Conservation (phyloP, 768 basidiomycete genomes). For the Tephrocybe sp. region DNA sequence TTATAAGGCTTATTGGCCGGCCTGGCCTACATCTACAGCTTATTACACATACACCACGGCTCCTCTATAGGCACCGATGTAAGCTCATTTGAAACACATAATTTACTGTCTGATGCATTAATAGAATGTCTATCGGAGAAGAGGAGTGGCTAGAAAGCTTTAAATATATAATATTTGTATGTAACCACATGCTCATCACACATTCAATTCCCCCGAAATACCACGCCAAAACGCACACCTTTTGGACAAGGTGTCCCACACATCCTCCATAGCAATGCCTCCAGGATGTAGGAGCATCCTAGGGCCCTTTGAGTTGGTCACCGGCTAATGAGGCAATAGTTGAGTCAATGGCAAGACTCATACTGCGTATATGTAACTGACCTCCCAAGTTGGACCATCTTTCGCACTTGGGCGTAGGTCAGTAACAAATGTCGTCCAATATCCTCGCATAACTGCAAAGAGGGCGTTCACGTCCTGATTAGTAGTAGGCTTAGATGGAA, state of each 20-base stretch:
- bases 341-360: not conserved
- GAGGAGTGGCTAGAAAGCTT: too few species aligned
- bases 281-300: constrained; percentile 30
- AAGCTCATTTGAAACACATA: too few species aligned
- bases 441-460: constrained; percentile 36
- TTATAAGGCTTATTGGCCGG: too few species aligned
- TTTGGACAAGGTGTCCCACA: constrained; percentile 15
- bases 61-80: too few species aligned
- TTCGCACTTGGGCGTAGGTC: constrained; percentile 27
- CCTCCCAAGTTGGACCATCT: constrained; percentile 25
- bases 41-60: too few species aligned
- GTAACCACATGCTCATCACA: too few species aligned
- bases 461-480: constrained; percentile 27
- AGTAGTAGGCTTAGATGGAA: constrained; percentile 22
- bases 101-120: too few species aligned
- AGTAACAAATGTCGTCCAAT: constrained; percentile 39
- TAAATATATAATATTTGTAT: too few species aligned
- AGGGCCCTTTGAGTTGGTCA: constrained; percentile 19
- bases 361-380: constrained; percentile 14
- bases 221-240: constrained; percentile 33
- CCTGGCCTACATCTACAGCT: too few species aligned
- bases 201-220: constrained; percentile 20
- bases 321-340: constrained; percentile 13
- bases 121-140: too few species aligned
- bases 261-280: constrained; percentile 21